Percentiles rank a stretch among this genome's conserved stretches.
These are phyloP conservation scores for Solanum appendiculatum DNA, from an alignment of 257 asterid species.

Conservation along the genomic window DNA sequence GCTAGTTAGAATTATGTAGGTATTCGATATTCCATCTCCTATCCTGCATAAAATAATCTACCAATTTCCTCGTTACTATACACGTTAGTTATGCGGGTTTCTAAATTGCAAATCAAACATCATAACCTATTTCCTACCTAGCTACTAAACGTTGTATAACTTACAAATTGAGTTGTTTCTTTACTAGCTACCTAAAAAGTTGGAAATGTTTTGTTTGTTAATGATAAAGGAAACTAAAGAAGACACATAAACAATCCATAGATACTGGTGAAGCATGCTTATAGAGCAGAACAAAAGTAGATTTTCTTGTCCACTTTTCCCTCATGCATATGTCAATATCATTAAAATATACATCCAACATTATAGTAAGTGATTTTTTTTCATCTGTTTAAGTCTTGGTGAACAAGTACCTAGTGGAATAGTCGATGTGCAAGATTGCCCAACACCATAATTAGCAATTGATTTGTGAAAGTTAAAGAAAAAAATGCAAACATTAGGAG, in stretches of 20 bases:
- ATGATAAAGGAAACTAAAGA: background rate
- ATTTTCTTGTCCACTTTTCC: slow-evolving; percentile 18
- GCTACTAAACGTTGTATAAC: background rate
- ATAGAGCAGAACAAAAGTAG: background rate
- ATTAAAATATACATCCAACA: slow-evolving; percentile 27
- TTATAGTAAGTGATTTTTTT: background rate
- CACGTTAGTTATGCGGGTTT: background rate
- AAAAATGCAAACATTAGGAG: background rate
- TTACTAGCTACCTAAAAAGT: background rate
- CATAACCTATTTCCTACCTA: background rate
- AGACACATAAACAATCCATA: background rate
- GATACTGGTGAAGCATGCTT: slow-evolving; percentile 3
- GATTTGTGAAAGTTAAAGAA: background rate
- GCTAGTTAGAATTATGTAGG: background rate
- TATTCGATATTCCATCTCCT: background rate
- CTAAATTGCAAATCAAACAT: background rate
- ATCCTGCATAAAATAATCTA: background rate
- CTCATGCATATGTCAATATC: slow-evolving; percentile 26
- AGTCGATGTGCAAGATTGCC: background rate
- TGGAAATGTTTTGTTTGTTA: background rate
- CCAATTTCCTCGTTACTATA: background rate
- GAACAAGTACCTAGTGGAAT: background rate
- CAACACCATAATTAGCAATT: background rate
- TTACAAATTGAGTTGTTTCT: background rate
- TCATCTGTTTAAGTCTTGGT: background rate